Base-by-base conservation (phyloP, 208 protist species). In the Wallacemonas sp. region DNA sequence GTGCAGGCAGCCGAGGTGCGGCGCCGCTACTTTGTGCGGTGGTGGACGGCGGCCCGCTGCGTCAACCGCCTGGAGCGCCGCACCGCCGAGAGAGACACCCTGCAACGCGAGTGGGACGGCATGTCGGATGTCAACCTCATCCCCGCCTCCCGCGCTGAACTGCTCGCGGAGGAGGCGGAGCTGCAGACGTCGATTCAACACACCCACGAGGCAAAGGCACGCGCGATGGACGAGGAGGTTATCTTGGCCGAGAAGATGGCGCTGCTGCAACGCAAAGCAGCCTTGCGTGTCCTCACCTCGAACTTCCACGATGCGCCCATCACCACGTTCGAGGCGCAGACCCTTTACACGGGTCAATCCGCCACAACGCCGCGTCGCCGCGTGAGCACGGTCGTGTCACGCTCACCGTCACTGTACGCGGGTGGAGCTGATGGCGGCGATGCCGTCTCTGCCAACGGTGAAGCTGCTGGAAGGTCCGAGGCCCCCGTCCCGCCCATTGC, bases 81-180 rank as follows among this genome's bases (percentile, higher is more conserved):
- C 0, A 24, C 38, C 17, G 81, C 82, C 24, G 87, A 94, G 71
- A 38, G 70, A 6, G 48, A 61, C 36, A 94, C 76, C 1, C 60
- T 93, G 72, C 64, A 78, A 43, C 39, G 74, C 11, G 87, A 91
- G 65, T 91, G 80, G 81, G 56, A 24, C 19, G 30, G 52, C 17
- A 33, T 58, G 52, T 58, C 52, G 14, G 52, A 39, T 30, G 52
- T 58, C 17, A 58, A 24, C 3, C 68, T 68, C 32, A 79, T 63
- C 27, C 61, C 73, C 11, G 32, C 69, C 21, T 76, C 81, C 12
- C 47, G 83, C 24, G 54, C 30, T 24, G 46, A 87, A 49, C 72
- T 72, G 56, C 32, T 41, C 8, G 33, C 36, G 34, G 76, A 81
- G 30, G 65, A 79, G 66, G 58, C 61, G 30, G 47, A 74, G 11